Percentiles rank a stretch among this genome's conserved stretches.
phyloP scores from a whole-genome alignment of 768 basidiomycete genomes.

The Hericium alpestre region DNA sequence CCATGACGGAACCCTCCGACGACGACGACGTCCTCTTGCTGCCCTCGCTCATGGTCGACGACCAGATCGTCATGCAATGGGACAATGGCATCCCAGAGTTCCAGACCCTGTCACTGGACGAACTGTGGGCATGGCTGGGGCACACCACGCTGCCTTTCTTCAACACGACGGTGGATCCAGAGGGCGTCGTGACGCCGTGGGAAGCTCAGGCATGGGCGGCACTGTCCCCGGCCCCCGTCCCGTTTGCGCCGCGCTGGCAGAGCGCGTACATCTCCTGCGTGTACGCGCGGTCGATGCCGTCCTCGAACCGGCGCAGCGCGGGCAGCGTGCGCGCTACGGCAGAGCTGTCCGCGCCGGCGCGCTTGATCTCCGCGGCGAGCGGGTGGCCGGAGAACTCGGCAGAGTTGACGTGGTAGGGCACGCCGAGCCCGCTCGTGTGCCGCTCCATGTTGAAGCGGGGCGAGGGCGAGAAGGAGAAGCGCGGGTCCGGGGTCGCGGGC shows the following conservation, averaged over 20 bases:
- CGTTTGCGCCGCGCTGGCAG: constrained; percentile 71
- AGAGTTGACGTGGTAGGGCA: constrained; percentile 79
- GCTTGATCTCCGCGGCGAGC: constrained; percentile 63
- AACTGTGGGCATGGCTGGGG: too few relatives aligned
- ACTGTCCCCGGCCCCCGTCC: too few relatives aligned
- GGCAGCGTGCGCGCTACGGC: constrained; percentile 8
- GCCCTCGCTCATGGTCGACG: too few relatives aligned
- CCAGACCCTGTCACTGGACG: too few relatives aligned
- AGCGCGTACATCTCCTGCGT: constrained; percentile 57
- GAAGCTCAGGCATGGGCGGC: too few relatives aligned
- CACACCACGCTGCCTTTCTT: too few relatives aligned
- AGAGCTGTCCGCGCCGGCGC: constrained; percentile 16
- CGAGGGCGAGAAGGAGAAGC: constrained; percentile 58
- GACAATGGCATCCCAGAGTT: too few relatives aligned
- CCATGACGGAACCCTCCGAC: too few relatives aligned
- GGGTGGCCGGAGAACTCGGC: constrained; percentile 71
- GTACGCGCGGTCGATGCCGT: constrained; percentile 63
- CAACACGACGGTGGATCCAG: too few relatives aligned
- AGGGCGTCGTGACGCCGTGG: too few relatives aligned
- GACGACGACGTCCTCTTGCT: too few relatives aligned
- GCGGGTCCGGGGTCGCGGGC: constrained; percentile 63
- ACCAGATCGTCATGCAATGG: too few relatives aligned
- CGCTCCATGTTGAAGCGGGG: constrained; percentile 59
- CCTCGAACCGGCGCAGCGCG: constrained; percentile 59
- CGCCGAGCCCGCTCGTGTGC: constrained; percentile 55